Conservation (phyloP, 192 early-diverging fungal genomes). For the Umbelopsis isabellina region DNA sequence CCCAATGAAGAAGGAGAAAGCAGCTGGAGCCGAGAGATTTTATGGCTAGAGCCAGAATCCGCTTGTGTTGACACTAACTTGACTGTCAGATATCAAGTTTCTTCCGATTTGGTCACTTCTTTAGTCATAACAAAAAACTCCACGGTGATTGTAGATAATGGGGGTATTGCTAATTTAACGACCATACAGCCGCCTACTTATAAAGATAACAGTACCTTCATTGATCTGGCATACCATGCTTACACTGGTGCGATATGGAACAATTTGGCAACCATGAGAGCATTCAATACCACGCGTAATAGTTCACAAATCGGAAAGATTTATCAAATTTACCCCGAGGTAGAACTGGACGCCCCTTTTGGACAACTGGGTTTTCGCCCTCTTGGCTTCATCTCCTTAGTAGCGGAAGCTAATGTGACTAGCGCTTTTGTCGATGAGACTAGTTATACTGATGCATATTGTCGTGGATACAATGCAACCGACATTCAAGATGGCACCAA, state of each 20-base stretch:
- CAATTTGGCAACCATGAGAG: neutral
- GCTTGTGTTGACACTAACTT: constrained; percentile 1
- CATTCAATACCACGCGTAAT: neutral
- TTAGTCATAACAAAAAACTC: neutral
- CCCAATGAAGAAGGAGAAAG: neutral
- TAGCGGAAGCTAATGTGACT: neutral
- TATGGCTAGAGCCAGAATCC: constrained; percentile 2
- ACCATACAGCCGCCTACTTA: neutral
- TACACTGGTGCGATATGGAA: constrained; percentile 3
- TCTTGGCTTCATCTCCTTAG: neutral
- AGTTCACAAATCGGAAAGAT: neutral
- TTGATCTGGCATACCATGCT: constrained; percentile 8
- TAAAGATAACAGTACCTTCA: neutral
- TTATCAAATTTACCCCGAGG: neutral
- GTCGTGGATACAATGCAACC: neutral
- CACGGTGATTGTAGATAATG: neutral
- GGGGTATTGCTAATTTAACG: neutral
- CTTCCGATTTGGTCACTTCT: neutral
- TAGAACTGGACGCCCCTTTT: no score
- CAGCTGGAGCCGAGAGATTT: neutral
- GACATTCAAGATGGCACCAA: neutral
- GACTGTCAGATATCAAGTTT: constrained; percentile 1
- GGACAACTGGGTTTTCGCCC: neutral
- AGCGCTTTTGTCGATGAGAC: neutral
- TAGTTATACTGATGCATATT: neutral